These are phyloP conservation scores for Aegilops umbellulata DNA, from an alignment of 176 grass and related monocot genomes.

Conservation along the genomic window DNA sequence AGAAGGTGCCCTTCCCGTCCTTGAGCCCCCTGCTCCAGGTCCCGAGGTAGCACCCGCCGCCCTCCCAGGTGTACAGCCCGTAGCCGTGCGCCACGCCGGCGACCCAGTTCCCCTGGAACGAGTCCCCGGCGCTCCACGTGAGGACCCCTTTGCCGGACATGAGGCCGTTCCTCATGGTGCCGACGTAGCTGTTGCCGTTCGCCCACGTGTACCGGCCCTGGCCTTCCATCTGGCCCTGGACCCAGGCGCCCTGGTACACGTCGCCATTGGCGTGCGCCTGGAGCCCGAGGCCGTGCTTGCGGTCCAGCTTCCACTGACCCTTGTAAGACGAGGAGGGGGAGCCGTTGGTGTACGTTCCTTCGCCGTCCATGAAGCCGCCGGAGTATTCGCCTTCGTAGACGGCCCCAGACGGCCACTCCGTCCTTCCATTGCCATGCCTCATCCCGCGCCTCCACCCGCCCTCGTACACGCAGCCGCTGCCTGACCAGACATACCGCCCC, in stretches of 20 bases:
- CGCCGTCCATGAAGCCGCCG: conserved; percentile 73
- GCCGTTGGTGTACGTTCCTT: conserved; percentile 56
- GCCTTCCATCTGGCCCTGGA: conserved; percentile 79
- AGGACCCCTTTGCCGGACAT: conserved; percentile 82
- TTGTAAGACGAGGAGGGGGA: conserved; percentile 36
- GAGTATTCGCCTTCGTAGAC: conserved; percentile 75
- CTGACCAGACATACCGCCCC: conserved; percentile 66
- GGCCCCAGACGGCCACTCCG: conserved; percentile 57
- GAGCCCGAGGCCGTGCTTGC: conserved; percentile 78
- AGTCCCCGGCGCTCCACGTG: conserved; percentile 87
- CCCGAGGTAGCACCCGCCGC: conserved; percentile 72
- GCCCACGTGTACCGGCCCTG: conserved; percentile 82
- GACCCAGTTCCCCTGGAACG: conserved; percentile 83
- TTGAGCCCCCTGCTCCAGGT: conserved; percentile 88
- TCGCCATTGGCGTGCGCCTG: conserved; percentile 82
- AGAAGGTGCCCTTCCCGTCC: conserved; percentile 91
- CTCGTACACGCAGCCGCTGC: conserved; percentile 69
- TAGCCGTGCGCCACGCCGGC: conserved; percentile 80
- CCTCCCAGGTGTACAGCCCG: conserved; percentile 83
- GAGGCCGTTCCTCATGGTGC: conserved; percentile 75
- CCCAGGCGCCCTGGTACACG: conserved; percentile 84
- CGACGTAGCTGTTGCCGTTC: conserved; percentile 68
- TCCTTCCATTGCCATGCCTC: conserved; percentile 78
- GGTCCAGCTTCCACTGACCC: conserved; percentile 81
- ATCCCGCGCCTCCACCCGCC: conserved; percentile 85